Base-by-base conservation (phyloP, 2,329 filamentous ascomycete genomes). In the Aspergillus tamarii region DNA sequence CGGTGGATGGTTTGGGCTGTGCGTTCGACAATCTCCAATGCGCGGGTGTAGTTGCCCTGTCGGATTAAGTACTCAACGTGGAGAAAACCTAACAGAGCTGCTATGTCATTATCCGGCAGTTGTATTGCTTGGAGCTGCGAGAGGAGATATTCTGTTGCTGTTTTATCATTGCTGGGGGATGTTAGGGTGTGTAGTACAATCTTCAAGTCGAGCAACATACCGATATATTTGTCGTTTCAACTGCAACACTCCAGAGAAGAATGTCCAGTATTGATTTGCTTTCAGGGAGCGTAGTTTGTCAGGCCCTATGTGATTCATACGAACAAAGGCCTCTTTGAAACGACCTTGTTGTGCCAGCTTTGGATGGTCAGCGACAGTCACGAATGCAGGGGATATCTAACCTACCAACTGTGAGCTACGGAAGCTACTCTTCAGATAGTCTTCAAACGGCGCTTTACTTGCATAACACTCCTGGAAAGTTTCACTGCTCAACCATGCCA, bases 401-500 rank as follows among this genome's bases (percentile, higher is more conserved):
- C 77, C 59, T 69, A 86, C 82, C 57, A 89, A 82, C 64, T 89
- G 87, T 2, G 92, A 90, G 61, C 89, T 84, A 5, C 91, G 87
- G 69, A 91, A 92, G 0, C 84, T 88, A 39, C 92, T 86, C 69
- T 90, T 92, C 36, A 97, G 83, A 57, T 88, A 85, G 69, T 98
- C 94, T 66, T 96, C 93, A 50, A 94, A 87, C 0, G 89, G 84
- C 41, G 85, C 84, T 55, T 82, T 81, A n/a, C 81, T 79, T 4
- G 84, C 81, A 72, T 97, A 90, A 67, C 91, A 93, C 59, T 88
- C 85, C 19, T 93, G 83, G 63, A 96, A 93, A 0, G 92, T 83
- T 66, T 96, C 90, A 71, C 89, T 83, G 78, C 46, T 91, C 84
- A 69, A 88, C 76, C 78, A 80, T 11, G 82, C 76, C 34, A 89